These are phyloP conservation scores for Sistotremastrum niveocremeum DNA, from an alignment of 768 basidiomycete species.

Conservation along the genomic window DNA sequence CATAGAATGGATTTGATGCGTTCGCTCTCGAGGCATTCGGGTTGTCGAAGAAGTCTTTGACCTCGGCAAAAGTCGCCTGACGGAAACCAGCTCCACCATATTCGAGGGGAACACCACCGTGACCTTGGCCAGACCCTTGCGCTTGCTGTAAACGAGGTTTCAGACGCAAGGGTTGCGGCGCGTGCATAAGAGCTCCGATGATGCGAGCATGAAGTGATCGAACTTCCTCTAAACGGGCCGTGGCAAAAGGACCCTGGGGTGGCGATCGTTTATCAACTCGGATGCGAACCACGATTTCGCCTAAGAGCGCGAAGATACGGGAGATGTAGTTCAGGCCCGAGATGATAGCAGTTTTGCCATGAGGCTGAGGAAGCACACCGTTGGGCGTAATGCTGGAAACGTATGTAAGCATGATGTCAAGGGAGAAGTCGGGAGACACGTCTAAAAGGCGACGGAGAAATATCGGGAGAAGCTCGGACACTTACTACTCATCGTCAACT, in stretches of 20 bases:
- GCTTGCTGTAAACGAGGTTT: slow-evolving; percentile 20
- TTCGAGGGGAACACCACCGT: slow-evolving; percentile 39
- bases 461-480: slow-evolving; percentile 21
- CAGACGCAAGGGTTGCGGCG: slow-evolving; percentile 61
- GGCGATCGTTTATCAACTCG: slow-evolving; percentile 79
- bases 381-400: slow-evolving; percentile 60
- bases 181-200: slow-evolving; percentile 56
- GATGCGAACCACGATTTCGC: slow-evolving; percentile 78
- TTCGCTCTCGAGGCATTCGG: slow-evolving; percentile 77
- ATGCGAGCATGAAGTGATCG: slow-evolving; percentile 69
- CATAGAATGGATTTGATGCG: slow-evolving; percentile 79
- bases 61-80: slow-evolving; percentile 75
- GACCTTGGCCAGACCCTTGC: slow-evolving; percentile 17
- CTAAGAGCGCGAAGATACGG: slow-evolving; percentile 72
- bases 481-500: slow-evolving; percentile 81
- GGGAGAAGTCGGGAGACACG: background rate
- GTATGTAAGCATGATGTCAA: background rate
- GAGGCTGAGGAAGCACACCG: slow-evolving; percentile 77
- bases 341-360: slow-evolving; percentile 71
- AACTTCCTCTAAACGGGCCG: slow-evolving; percentile 73
- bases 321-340: slow-evolving; percentile 82
- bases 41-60: slow-evolving; percentile 86
- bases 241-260: slow-evolving; percentile 75
- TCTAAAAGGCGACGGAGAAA: slow-evolving; percentile 11
- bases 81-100: slow-evolving; percentile 61